phyloP scores from a whole-genome alignment of 495 filamentous ascomycete species.

The Amphirosellinia nigrospora region DNA sequence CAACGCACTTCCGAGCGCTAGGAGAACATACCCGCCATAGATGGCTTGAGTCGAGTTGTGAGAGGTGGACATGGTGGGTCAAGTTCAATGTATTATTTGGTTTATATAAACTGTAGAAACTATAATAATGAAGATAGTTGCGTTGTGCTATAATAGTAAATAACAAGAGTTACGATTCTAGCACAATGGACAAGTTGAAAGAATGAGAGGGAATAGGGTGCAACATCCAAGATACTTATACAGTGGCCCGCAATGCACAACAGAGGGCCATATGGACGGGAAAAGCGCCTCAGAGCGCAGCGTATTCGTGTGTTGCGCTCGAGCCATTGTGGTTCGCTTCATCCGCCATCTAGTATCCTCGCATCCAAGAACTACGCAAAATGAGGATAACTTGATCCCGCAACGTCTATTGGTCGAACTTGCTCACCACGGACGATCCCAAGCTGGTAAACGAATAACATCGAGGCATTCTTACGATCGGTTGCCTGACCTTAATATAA shows the following conservation, averaged over 20 bases:
- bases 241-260: too few species aligned
- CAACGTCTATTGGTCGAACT: not conserved
- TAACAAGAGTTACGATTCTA: not conserved
- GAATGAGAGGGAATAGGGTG: not conserved
- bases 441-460: not conserved
- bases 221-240: not conserved
- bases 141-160: not conserved
- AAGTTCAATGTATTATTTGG: not conserved
- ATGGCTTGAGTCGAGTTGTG: not conserved
- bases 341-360: not conserved
- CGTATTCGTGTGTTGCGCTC: not conserved
- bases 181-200: not conserved
- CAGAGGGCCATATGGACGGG: not conserved
- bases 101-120: not conserved
- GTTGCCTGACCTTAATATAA: not conserved
- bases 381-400: not conserved
- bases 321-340: not conserved
- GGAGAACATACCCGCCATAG: conserved; percentile 3
- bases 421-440: not conserved
- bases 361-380: not conserved
- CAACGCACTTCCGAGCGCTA: too few species aligned
- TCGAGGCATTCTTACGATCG: not conserved
- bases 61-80: not conserved
- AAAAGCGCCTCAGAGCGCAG: not conserved
- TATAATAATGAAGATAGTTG: not conserved